Evolutionary conservation across 768 basidiomycete genomes (phyloP).

Genomic region (Fomitopsis pulvina): DNA sequence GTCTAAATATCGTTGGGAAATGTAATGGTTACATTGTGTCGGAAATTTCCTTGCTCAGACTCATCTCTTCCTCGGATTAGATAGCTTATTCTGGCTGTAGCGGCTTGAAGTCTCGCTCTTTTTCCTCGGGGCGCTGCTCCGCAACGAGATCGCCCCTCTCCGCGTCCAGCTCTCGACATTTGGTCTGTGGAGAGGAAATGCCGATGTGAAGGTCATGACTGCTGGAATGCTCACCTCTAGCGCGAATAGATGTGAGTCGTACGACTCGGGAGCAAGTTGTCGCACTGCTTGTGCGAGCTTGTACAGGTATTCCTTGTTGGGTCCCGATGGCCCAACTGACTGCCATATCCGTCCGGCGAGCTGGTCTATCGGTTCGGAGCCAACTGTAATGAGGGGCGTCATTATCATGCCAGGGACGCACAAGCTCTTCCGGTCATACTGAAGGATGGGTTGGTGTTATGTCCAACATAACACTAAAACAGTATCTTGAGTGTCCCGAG

Average conservation of each 20-base stretch:
- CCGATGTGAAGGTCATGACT: not conserved
- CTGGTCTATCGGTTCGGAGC: constrained; percentile 67
- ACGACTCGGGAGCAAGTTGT: constrained; percentile 64
- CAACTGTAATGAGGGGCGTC: constrained; percentile 43
- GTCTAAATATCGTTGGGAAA: too few species aligned
- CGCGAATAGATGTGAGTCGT: constrained; percentile 70
- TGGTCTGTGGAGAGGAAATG: constrained; percentile 10
- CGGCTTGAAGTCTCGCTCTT: not conserved
- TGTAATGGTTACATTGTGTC: not conserved
- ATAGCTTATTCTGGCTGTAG: not conserved
- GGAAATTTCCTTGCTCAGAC: too few species aligned
- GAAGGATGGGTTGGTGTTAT: constrained; percentile 84
- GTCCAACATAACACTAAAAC: constrained; percentile 77
- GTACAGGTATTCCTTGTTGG: constrained; percentile 93
- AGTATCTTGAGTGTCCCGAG: not conserved
- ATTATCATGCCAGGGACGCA: not conserved
- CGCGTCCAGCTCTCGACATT: constrained; percentile 19
- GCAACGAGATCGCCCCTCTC: not conserved
- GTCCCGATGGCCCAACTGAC: constrained; percentile 81
- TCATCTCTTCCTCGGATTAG: too few species aligned
- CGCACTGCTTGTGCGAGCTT: constrained; percentile 66
- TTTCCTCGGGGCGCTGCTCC: not conserved
- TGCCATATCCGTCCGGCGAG: constrained; percentile 67
- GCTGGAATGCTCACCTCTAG: constrained; percentile 50
- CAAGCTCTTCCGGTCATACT: constrained; percentile 36